These are phyloP conservation scores for Yamadazyma sp. DNA, from an alignment of 1,139 yeast species.

Conservation along the genomic window DNA sequence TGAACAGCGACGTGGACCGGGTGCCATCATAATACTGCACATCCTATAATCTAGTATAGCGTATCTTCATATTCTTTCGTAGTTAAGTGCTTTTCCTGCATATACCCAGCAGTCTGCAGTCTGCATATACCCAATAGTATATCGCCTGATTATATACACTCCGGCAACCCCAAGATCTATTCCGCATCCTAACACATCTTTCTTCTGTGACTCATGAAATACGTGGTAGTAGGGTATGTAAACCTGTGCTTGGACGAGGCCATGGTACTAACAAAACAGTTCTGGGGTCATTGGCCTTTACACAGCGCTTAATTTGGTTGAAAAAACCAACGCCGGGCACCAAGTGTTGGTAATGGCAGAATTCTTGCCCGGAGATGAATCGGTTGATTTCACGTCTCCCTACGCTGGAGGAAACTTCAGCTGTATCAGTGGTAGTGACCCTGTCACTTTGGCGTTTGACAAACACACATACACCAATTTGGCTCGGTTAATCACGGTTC, in stretches of 20 bases:
- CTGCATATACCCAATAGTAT: too few species aligned
- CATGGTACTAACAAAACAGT: constrained; percentile 24
- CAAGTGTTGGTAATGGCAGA: constrained; percentile 62
- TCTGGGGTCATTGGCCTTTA: constrained; percentile 74
- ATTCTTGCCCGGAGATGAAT: constrained; percentile 71
- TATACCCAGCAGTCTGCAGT: too few species aligned
- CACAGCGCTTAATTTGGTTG: constrained; percentile 55
- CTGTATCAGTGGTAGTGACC: constrained; percentile 60
- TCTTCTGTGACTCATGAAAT: constrained; percentile 16
- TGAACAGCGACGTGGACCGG: constrained; percentile 13
- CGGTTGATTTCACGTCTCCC: constrained; percentile 70
- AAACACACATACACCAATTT: constrained; percentile 54
- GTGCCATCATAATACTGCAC: too few species aligned
- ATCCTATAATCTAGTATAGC: too few species aligned
- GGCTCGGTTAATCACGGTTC: constrained; percentile 35
- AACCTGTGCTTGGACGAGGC: neutral
- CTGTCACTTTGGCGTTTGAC: constrained; percentile 52
- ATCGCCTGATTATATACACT: too few species aligned
- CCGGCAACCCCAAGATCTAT: too few species aligned
- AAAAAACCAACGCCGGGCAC: constrained; percentile 37
- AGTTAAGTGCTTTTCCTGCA: too few species aligned
- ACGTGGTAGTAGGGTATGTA: constrained; percentile 36
- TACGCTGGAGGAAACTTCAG: constrained; percentile 80
- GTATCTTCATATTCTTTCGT: too few species aligned
- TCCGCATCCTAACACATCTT: too few species aligned